Conservation (phyloP, 2,329 filamentous ascomycete species). For the Colletotrichum incanum region DNA sequence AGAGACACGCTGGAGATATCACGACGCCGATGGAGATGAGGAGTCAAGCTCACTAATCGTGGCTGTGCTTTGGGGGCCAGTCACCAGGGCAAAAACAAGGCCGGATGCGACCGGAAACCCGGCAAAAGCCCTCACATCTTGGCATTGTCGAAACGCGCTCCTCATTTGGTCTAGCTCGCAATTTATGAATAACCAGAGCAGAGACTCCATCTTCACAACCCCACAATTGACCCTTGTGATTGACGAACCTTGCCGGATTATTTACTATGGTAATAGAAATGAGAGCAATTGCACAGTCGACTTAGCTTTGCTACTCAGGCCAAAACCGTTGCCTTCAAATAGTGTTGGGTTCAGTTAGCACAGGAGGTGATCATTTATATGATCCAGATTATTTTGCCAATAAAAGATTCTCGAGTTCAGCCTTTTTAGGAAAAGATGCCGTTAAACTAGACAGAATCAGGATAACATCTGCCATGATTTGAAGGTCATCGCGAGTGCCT, state of each 20-base stretch:
- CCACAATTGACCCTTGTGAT: background rate
- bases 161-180: slow-evolving; percentile 29
- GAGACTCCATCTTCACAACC: background rate
- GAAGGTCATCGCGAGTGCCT: too few species aligned
- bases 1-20: slow-evolving; percentile 24
- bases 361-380: background rate
- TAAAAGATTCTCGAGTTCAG: too few species aligned
- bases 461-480: too few species aligned
- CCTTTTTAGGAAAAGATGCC: too few species aligned
- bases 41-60: slow-evolving; percentile 4
- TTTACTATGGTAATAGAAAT: background rate
- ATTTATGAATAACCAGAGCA: slow-evolving; percentile 7
- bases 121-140: slow-evolving; percentile 20
- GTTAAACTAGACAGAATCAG: too few species aligned
- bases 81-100: background rate
- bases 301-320: background rate
- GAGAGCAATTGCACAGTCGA: background rate
- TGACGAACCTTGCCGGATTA: background rate
- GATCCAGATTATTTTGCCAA: too few species aligned
- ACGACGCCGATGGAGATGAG: slow-evolving; percentile 15
- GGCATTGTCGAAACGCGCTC: slow-evolving; percentile 21
- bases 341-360: background rate
- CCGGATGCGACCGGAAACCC: slow-evolving; percentile 17
- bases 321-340: background rate
- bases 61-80: slow-evolving; percentile 23